Evolutionary conservation across 2,329 filamentous ascomycete species (phyloP).

Genomic region (Fonsecaea erecta): DNA sequence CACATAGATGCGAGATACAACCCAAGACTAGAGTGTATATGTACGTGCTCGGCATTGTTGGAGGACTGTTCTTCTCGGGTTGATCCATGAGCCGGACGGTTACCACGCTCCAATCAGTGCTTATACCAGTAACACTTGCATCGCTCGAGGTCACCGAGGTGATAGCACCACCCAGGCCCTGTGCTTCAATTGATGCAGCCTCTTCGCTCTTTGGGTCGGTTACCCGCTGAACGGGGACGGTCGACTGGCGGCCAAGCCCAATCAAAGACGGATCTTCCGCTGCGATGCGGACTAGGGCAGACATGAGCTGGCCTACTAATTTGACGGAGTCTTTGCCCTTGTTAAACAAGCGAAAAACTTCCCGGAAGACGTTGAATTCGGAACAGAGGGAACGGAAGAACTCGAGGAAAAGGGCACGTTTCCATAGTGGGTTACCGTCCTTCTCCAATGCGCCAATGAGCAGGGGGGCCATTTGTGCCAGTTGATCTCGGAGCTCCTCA

Average conservation of each 20-base stretch:
- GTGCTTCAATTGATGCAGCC: constrained; percentile 82
- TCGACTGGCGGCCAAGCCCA: constrained; percentile 85
- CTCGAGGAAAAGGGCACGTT: constrained; percentile 87
- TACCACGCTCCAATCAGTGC: constrained; percentile 86
- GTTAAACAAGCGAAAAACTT: constrained; percentile 82
- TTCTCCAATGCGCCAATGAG: constrained; percentile 87
- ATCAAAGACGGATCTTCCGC: constrained; percentile 90
- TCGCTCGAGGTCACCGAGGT: constrained; percentile 71
- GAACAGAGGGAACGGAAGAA: constrained; percentile 84
- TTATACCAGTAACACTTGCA: constrained; percentile 74
- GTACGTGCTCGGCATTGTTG: constrained; percentile 85
- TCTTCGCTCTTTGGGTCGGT: constrained; percentile 55
- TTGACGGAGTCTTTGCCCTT: constrained; percentile 71
- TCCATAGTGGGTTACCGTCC: constrained; percentile 79
- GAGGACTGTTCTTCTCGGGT: constrained; percentile 87
- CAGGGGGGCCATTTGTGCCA: constrained; percentile 78
- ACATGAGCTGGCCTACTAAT: constrained; percentile 80
- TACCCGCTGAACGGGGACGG: constrained; percentile 69
- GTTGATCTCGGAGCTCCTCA: constrained; percentile 57
- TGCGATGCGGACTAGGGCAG: constrained; percentile 87
- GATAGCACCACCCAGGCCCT: constrained; percentile 85
- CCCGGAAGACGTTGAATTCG: constrained; percentile 75
- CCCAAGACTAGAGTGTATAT: constrained; percentile 86
- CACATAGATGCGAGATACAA: constrained; percentile 87
- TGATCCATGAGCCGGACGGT: constrained; percentile 90